These are phyloP conservation scores for Vaccinium corymbosum DNA, from an alignment of 148 eudicot genomes.

Conservation along the genomic window DNA sequence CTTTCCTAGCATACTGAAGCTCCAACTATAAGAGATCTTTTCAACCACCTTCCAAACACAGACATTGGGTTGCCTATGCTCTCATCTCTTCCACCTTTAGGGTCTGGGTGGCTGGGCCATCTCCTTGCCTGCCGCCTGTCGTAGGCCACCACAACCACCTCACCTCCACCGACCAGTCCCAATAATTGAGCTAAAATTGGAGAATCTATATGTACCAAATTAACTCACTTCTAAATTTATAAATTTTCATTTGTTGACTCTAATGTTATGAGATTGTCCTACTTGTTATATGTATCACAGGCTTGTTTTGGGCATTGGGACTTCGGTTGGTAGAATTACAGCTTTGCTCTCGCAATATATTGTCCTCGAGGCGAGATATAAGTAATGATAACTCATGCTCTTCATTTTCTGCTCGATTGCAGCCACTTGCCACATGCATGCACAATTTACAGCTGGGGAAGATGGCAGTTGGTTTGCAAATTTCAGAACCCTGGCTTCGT, in stretches of 20 bases:
- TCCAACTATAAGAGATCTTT: neutral
- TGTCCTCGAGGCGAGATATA: neutral
- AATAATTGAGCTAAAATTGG: neutral
- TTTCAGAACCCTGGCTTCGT: constrained; percentile 90
- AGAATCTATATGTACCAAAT: neutral
- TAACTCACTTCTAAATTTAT: neutral
- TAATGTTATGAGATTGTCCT: neutral
- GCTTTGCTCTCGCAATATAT: neutral
- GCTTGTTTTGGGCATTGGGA: neutral
- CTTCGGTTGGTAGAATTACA: neutral
- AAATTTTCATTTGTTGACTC: neutral
- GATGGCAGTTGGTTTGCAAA: constrained; percentile 85
- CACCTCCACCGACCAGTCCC: too few relatives aligned
- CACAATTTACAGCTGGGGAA: constrained; percentile 74
- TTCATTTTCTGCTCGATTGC: constrained; percentile 20
- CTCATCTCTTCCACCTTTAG: too few relatives aligned
- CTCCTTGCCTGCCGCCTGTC: too few relatives aligned
- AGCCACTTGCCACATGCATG: constrained; percentile 97
- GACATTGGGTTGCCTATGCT: too few relatives aligned
- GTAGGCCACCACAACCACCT: too few relatives aligned
- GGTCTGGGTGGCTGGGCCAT: too few relatives aligned
- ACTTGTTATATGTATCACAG: neutral
- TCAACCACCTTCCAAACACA: neutral
- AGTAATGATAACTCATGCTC: neutral
- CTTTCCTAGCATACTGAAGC: neutral